These are phyloP conservation scores for Cyclotella cryptica DNA, from an alignment of 108 stramenopile species.

Conservation along the genomic window DNA sequence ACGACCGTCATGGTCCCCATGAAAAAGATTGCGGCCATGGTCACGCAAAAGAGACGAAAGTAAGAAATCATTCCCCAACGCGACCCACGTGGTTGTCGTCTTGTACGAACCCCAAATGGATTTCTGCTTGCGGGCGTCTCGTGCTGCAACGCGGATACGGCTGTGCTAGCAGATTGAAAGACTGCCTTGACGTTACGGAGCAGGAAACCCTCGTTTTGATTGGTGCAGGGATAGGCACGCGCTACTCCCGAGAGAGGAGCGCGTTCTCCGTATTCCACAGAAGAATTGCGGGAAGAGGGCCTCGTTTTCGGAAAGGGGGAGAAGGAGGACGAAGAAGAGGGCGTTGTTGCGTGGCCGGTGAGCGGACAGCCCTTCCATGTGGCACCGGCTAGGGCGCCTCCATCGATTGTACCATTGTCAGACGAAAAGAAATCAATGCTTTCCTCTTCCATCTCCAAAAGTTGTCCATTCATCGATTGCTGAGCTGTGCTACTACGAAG, in stretches of 20 bases:
- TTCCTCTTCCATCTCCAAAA: conserved; percentile 40
- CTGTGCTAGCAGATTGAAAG: not conserved
- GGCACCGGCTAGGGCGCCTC: not conserved
- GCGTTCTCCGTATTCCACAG: not conserved
- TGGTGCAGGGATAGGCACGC: not conserved
- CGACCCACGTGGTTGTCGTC: not conserved
- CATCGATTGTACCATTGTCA: not conserved
- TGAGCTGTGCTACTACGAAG: not conserved
- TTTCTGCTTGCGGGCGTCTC: not conserved
- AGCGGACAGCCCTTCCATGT: not conserved
- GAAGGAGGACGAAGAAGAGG: not conserved
- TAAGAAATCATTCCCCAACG: conserved; percentile 15
- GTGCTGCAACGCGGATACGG: not conserved
- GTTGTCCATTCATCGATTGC: not conserved
- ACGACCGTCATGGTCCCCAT: conserved; percentile 31
- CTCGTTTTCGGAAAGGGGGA: not conserved
- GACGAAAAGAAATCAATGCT: conserved; percentile 28
- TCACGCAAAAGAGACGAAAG: conserved; percentile 22
- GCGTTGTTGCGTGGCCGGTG: not conserved
- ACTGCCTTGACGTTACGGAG: not conserved
- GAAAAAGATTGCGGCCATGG: conserved; percentile 23
- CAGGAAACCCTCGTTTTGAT: not conserved
- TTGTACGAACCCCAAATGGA: not conserved
- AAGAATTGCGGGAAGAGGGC: not conserved
- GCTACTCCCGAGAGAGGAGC: conserved; percentile 3